Percentiles rank a stretch among this genome's conserved stretches.
Conservation (phyloP, 768 basidiomycete species). For the Suillus occidentalis region DNA sequence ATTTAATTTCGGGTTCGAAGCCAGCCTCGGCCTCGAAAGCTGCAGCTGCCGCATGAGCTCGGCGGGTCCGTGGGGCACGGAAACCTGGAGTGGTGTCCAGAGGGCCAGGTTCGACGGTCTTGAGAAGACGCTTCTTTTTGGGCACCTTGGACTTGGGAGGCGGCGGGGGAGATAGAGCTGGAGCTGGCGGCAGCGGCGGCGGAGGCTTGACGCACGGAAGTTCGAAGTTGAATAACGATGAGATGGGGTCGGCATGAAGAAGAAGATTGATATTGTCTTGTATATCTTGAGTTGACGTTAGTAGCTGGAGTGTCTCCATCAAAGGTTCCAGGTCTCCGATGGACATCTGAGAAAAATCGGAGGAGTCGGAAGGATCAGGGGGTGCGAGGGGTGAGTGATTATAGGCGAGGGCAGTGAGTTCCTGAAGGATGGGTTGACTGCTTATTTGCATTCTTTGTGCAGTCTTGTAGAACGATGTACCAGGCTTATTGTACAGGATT, state of each 20-base stretch:
- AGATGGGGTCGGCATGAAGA: slow-evolving; percentile 57
- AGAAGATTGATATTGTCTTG: slow-evolving; percentile 54
- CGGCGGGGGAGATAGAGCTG: background rate
- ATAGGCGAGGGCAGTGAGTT: slow-evolving; percentile 20
- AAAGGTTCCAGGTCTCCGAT: slow-evolving; percentile 80
- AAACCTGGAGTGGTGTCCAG: slow-evolving; percentile 46
- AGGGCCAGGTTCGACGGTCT: slow-evolving; percentile 18
- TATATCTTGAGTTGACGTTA: slow-evolving; percentile 53
- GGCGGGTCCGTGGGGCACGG: slow-evolving; percentile 51
- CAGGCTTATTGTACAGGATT: slow-evolving; percentile 77
- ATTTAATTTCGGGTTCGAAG: slow-evolving; percentile 12
- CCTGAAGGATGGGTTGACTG: slow-evolving; percentile 37
- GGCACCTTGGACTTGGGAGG: slow-evolving; percentile 40
- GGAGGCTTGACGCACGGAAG: slow-evolving; percentile 61
- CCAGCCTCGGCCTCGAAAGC: slow-evolving; percentile 44
- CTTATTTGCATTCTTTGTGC: slow-evolving; percentile 62
- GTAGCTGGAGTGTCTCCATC: slow-evolving; percentile 52
- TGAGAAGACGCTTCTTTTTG: slow-evolving; percentile 37
- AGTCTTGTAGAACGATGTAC: slow-evolving; percentile 66
- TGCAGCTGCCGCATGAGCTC: slow-evolving; percentile 40
- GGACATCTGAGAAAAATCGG: slow-evolving; percentile 3
- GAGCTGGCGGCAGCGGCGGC: slow-evolving; percentile 49
- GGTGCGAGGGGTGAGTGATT: slow-evolving; percentile 16
- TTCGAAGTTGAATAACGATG: slow-evolving; percentile 69
- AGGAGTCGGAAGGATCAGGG: background rate